Conservation (phyloP, 2,329 filamentous ascomycete genomes). For the Bipolaris sorokiniana region DNA sequence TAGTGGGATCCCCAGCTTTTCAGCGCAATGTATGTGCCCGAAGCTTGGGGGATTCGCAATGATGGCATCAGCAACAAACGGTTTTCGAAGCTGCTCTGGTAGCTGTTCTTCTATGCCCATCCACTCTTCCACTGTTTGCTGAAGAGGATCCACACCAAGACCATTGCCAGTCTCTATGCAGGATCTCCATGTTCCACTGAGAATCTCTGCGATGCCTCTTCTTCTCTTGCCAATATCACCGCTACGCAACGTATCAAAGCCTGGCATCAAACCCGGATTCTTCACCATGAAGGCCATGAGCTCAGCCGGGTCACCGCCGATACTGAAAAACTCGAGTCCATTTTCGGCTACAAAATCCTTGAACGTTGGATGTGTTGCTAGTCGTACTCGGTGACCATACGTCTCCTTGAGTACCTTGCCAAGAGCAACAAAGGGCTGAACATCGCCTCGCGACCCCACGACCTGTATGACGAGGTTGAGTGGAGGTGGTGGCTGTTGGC, state of each 20-base stretch:
- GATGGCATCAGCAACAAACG: constrained; percentile 84
- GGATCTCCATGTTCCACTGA: constrained; percentile 86
- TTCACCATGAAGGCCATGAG: constrained; percentile 85
- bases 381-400: constrained; percentile 38
- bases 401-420: constrained; percentile 54
- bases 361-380: constrained; percentile 35
- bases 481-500: constrained; percentile 59
- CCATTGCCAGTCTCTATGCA: constrained; percentile 82
- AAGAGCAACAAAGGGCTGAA: constrained; percentile 66
- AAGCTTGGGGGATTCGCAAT: constrained; percentile 81
- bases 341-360: constrained; percentile 56
- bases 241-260: constrained; percentile 74
- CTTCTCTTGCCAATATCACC: constrained; percentile 79
- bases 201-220: constrained; percentile 76
- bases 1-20: constrained; percentile 75
- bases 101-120: constrained; percentile 50
- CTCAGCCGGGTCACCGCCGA: constrained; percentile 57
- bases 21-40: constrained; percentile 75
- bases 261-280: constrained; percentile 84
- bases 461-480: constrained; percentile 61
- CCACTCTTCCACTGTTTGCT: constrained; percentile 61
- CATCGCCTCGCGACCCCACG: constrained; percentile 60
- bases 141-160: constrained; percentile 55
- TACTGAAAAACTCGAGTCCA: constrained; percentile 59
- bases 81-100: constrained; percentile 50